Evolutionary conservation across 2,329 filamentous ascomycete species (phyloP).

Genomic region (Capronia americana): DNA sequence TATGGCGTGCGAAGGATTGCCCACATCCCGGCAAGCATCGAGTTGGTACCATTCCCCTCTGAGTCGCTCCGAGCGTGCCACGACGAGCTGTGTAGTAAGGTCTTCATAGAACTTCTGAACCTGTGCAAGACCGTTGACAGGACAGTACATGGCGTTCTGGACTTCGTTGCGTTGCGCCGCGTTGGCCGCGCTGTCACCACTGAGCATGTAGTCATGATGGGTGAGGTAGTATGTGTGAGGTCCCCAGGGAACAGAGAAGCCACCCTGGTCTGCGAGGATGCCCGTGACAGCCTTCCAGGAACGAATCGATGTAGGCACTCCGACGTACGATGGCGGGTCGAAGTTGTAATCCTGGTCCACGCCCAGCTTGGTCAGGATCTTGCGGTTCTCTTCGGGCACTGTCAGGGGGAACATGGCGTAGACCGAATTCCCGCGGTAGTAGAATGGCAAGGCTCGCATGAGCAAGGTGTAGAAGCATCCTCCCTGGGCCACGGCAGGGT

Average conservation of each 20-base stretch:
- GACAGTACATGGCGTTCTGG: slow-evolving; percentile 45
- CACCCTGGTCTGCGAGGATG: slow-evolving; percentile 51
- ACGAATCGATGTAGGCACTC: slow-evolving; percentile 51
- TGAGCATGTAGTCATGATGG: slow-evolving; percentile 56
- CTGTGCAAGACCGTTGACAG: slow-evolving; percentile 54
- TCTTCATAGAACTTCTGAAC: slow-evolving; percentile 57
- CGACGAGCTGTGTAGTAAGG: slow-evolving; percentile 49
- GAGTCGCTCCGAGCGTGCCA: slow-evolving; percentile 43
- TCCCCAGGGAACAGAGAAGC: slow-evolving; percentile 55
- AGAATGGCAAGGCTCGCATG: slow-evolving; percentile 57
- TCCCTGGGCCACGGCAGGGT: slow-evolving; percentile 54
- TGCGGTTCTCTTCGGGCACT: slow-evolving; percentile 55
- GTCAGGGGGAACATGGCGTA: slow-evolving; percentile 60
- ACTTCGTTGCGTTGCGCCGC: slow-evolving; percentile 53
- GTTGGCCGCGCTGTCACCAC: slow-evolving; percentile 53
- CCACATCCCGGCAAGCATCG: slow-evolving; percentile 42
- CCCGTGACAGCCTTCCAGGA: slow-evolving; percentile 54
- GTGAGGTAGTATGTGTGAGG: slow-evolving; percentile 45
- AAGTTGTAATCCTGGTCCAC: slow-evolving; percentile 53
- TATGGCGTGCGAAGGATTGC: slow-evolving; percentile 43
- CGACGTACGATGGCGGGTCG: slow-evolving; percentile 42
- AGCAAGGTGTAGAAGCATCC: slow-evolving; percentile 61
- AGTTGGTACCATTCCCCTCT: slow-evolving; percentile 44
- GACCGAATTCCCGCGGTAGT: slow-evolving; percentile 56
- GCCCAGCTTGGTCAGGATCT: slow-evolving; percentile 50